Percentiles rank a stretch among this genome's conserved stretches.
Evolutionary conservation across 352 stramenopile genomes (phyloP).

Genomic region (Phytophthora sojae): DNA sequence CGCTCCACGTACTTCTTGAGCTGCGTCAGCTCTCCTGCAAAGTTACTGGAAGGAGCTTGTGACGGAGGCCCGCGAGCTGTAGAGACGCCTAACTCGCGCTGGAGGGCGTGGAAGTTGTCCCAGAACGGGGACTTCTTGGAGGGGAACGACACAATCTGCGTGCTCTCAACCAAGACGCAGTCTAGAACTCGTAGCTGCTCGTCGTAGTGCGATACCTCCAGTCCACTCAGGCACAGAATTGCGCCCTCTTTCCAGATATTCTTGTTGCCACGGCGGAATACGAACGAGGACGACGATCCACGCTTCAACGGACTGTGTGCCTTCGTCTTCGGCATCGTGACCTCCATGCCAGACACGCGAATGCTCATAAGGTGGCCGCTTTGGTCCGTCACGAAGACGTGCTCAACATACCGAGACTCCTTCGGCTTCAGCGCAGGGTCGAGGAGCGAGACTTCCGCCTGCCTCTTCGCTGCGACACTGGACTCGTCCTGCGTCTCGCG

Average conservation of each 20-base stretch:
- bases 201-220: conserved; percentile 75
- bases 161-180: conserved; percentile 63
- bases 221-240: conserved; percentile 60
- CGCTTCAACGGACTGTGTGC: conserved; percentile 12
- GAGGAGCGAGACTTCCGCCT: conserved; percentile 29
- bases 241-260: conserved; percentile 63
- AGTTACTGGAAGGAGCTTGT: conserved; percentile 8
- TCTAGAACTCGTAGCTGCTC: conserved; percentile 62
- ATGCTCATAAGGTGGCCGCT: conserved; percentile 66
- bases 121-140: conserved; percentile 70
- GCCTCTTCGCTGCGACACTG: conserved; percentile 28
- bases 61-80: conserved; percentile 2
- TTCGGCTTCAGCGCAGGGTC: conserved; percentile 35
- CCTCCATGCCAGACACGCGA: conserved; percentile 45
- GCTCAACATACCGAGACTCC: conserved; percentile 47
- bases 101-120: conserved; percentile 33
- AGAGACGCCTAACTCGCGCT: conserved; percentile 12
- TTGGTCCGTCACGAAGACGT: conserved; percentile 67
- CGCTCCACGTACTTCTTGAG: conserved; percentile 63
- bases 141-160: conserved; percentile 59
- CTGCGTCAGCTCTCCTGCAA: conserved; percentile 29
- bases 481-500: conserved; percentile 39
- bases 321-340: conserved; percentile 33
- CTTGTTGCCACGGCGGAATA: conserved; percentile 57
- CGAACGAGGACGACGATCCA: conserved; percentile 34